Conservation (phyloP, 768 basidiomycete genomes). For the Imleria badia region DNA sequence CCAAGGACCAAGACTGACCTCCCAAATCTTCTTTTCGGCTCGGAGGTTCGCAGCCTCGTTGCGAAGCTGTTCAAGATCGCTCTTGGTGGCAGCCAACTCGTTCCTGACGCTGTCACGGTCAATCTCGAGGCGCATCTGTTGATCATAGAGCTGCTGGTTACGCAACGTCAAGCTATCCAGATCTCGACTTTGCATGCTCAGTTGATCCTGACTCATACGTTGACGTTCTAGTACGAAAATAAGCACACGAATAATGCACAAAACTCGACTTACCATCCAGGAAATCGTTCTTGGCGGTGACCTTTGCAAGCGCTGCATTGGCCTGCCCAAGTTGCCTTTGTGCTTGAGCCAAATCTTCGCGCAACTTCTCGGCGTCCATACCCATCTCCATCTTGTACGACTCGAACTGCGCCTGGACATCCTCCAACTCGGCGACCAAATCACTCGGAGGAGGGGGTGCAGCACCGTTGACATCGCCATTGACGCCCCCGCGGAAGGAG, state of each 20-base stretch:
- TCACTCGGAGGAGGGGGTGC: slow-evolving; percentile 33
- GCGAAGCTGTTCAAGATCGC: slow-evolving; percentile 70
- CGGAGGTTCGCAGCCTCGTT: slow-evolving; percentile 86
- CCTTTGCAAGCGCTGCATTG: slow-evolving; percentile 72
- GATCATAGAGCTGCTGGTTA: slow-evolving; percentile 71
- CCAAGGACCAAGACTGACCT: slow-evolving; percentile 50
- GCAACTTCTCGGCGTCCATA: slow-evolving; percentile 65
- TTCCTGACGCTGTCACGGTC: slow-evolving; percentile 68
- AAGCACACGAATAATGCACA: neutral
- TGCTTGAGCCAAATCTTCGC: slow-evolving; percentile 65
- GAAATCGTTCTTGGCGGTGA: slow-evolving; percentile 79
- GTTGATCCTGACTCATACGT: slow-evolving; percentile 69
- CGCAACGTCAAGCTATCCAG: slow-evolving; percentile 65
- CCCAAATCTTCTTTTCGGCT: slow-evolving; percentile 93
- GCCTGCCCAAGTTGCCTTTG: slow-evolving; percentile 69
- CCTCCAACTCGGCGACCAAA: slow-evolving; percentile 59
- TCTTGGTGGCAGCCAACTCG: slow-evolving; percentile 58
- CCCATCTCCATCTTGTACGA: slow-evolving; percentile 79
- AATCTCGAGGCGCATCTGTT: slow-evolving; percentile 73
- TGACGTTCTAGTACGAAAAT: slow-evolving; percentile 56
- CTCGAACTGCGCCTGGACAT: slow-evolving; percentile 80
- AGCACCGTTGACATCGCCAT: slow-evolving; percentile 35
- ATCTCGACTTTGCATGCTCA: slow-evolving; percentile 59
- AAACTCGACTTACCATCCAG: slow-evolving; percentile 56
- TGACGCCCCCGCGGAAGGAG: slow-evolving; percentile 19